Conservation (phyloP, 768 basidiomycete species). For the Suillus weaverae region DNA sequence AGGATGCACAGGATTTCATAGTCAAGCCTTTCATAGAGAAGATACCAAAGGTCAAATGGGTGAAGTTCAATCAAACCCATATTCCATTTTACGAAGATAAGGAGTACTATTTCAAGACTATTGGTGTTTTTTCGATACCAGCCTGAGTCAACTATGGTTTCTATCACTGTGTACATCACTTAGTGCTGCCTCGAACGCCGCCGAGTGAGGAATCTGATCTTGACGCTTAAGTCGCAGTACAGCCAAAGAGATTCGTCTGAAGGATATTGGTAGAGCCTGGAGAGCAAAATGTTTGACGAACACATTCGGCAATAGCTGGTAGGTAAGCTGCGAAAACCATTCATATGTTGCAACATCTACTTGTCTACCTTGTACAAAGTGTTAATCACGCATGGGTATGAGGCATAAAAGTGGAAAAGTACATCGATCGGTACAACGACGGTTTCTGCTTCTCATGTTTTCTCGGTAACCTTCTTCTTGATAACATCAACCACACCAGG, state of each 20-base stretch:
- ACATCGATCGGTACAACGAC: background rate
- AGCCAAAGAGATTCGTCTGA: background rate
- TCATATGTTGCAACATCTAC: background rate
- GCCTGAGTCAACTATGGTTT: background rate
- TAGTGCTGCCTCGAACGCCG: no score
- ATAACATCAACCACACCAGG: constrained; percentile 83
- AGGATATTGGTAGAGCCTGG: background rate
- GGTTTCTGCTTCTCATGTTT: background rate
- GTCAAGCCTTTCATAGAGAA: constrained; percentile 33
- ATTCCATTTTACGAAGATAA: constrained; percentile 19
- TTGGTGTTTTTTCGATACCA: constrained; percentile 12
- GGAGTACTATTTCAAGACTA: constrained; percentile 19
- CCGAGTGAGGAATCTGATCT: background rate
- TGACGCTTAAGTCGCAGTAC: background rate
- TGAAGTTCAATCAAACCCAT: constrained; percentile 31
- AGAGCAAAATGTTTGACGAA: background rate
- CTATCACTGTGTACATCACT: background rate
- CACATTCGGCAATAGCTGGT: background rate
- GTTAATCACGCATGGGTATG: background rate
- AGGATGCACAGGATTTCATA: constrained; percentile 37
- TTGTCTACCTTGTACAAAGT: background rate
- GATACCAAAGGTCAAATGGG: constrained; percentile 37
- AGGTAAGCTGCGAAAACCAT: background rate
- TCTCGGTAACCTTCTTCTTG: constrained; percentile 71
- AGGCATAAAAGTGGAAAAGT: background rate